Evolutionary conservation across 345 rosid genomes (phyloP), one percentile per base, ranked within the genome.

Genomic region (Melastoma malabathricum): DNA sequence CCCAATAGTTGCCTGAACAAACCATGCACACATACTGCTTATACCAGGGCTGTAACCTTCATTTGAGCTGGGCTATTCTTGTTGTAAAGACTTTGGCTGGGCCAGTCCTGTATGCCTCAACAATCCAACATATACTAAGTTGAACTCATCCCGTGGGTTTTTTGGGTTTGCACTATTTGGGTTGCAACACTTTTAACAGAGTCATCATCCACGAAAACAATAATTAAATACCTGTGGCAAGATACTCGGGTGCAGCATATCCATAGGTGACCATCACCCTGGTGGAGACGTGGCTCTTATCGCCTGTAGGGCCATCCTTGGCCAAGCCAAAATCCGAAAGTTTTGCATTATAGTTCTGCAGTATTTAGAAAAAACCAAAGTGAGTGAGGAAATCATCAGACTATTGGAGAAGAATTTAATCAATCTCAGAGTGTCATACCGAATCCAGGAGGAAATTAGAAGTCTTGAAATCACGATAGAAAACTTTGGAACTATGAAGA

Each of bases 251-350:
- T 50, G 92, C 92, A 34, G 92, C 86, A 51, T 83, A 83, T 59
- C 92, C 92, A 22, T 73, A 64, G 1, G 92, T 83, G 18, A 86
- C 92, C 77, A 83, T 77, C 56, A 83, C 72, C 59, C 92, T 65
- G 20, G 92, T 83, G 3, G 92, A 80, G 43, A 80, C 92, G 44
- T 83, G 77, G 62, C 92, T 80, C 51, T 77, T 75, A 52, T 80
- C 84, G 29, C 86, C 92, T 0, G 78, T 77, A 15, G 92, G 92
- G n/a, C 84, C 92, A 55, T 83, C 92, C 64, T 83, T 83, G 60
- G 92, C 92, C 59, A 83, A 68, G 51, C 92, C 92, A 41, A 83
- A 83, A 66, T 83, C 92, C 31, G 92, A 83, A 52, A 83, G 84
- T 61, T 83, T 83, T 2, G 92, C 84, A 56, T 73, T 77, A 64